Conservation (phyloP, 1,284 basidiomycete genomes). For the Mycena sp. region DNA sequence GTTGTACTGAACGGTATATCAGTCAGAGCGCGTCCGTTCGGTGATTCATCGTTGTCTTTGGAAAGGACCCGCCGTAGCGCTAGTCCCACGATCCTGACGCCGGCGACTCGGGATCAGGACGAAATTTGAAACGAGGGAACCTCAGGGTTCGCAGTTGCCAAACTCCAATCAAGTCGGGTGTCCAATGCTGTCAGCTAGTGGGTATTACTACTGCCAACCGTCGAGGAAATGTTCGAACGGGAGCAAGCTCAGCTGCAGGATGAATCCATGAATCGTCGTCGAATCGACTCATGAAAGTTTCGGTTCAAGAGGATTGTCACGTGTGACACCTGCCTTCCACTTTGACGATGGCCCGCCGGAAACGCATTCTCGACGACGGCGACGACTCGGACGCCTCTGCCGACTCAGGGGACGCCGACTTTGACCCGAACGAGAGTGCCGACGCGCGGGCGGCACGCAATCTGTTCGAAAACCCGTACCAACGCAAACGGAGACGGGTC, state of each 20-base stretch:
- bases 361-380: slow-evolving; percentile 83
- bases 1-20: not conserved
- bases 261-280: too few species aligned
- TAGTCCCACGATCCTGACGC: too few species aligned
- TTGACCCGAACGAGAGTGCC: slow-evolving; percentile 68
- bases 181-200: too few species aligned
- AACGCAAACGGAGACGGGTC: slow-evolving; percentile 72
- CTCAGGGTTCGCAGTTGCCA: too few species aligned
- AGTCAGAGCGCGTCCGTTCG: too few species aligned
- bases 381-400: slow-evolving; percentile 75
- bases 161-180: too few species aligned
- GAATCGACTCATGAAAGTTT: too few species aligned
- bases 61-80: not conserved
- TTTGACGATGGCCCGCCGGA: slow-evolving; percentile 80
- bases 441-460: slow-evolving; percentile 82
- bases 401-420: slow-evolving; percentile 62
- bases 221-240: too few species aligned
- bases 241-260: too few species aligned
- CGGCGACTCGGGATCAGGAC: too few species aligned
- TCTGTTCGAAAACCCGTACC: slow-evolving; percentile 85
- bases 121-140: too few species aligned
- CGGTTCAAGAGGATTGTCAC: not conserved
- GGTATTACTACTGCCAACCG: too few species aligned
- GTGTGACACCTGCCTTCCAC: not conserved
- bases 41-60: not conserved